Evolutionary conservation across 2,329 filamentous ascomycete species (phyloP).

Genomic region (Ophiosphaerella narmari): DNA sequence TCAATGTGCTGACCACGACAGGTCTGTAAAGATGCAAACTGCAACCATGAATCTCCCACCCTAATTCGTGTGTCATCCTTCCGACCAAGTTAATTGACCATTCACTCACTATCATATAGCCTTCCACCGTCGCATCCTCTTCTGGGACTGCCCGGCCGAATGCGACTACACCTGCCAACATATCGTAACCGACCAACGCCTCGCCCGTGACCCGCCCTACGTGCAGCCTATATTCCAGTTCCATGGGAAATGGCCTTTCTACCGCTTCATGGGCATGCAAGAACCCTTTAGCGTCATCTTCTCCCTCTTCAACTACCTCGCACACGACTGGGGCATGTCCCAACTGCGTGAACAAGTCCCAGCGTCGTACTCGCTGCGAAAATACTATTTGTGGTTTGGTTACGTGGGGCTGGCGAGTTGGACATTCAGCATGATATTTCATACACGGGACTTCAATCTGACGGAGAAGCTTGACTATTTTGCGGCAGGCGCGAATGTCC

Average conservation of each 20-base stretch:
- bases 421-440: conserved; percentile 89
- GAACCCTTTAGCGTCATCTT: conserved; percentile 94
- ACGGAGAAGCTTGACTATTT: conserved; percentile 98
- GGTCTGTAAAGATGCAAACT: conserved; percentile 83
- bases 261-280: conserved; percentile 87
- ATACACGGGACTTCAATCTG: conserved; percentile 79
- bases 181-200: conserved; percentile 76
- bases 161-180: conserved; percentile 99
- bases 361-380: conserved; percentile 71
- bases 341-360: conserved; percentile 74
- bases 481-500: conserved; percentile 82
- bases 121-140: conserved; percentile 78
- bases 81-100: background rate
- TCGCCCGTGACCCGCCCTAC: conserved; percentile 67
- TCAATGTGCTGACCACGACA: conserved; percentile 46
- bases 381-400: conserved; percentile 80
- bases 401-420: conserved; percentile 82
- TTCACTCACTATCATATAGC: conserved; percentile 57
- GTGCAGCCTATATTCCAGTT: conserved; percentile 79
- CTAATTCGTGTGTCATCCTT: conserved; percentile 67
- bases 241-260: conserved; percentile 98
- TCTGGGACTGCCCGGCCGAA: conserved; percentile 92
- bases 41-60: conserved; percentile 61
- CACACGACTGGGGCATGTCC: conserved; percentile 77
- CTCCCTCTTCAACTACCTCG: conserved; percentile 86